phyloP scores from a whole-genome alignment of 495 filamentous ascomycete species.

The Apiosordaria backusii region DNA sequence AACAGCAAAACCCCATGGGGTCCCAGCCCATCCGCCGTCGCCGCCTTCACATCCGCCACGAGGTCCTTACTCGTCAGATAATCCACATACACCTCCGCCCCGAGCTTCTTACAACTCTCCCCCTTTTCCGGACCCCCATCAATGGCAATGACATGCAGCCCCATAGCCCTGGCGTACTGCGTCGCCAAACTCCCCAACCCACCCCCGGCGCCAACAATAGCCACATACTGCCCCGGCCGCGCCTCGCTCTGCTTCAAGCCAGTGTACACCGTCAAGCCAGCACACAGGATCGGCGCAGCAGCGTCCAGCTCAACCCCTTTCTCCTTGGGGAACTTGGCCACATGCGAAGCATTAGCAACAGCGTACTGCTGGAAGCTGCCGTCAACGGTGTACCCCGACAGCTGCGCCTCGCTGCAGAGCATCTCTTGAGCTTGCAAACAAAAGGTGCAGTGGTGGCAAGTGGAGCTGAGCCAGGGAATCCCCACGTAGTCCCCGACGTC shows the following conservation, averaged over 20 bases:
- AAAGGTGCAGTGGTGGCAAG: slow-evolving; percentile 72
- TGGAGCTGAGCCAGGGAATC: slow-evolving; percentile 85
- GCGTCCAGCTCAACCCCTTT: slow-evolving; percentile 62
- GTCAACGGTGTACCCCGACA: slow-evolving; percentile 86
- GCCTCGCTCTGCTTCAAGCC: slow-evolving; percentile 73
- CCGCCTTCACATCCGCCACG: slow-evolving; percentile 73
- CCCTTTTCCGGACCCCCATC: slow-evolving; percentile 75
- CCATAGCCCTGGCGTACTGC: slow-evolving; percentile 86
- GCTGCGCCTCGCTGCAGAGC: slow-evolving; percentile 63
- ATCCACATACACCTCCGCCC: slow-evolving; percentile 68
- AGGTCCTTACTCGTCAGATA: slow-evolving; percentile 67
- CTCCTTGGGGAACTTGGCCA: slow-evolving; percentile 66
- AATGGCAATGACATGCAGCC: slow-evolving; percentile 71
- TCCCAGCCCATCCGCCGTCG: slow-evolving; percentile 69
- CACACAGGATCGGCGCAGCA: slow-evolving; percentile 77
- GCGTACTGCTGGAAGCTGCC: slow-evolving; percentile 88
- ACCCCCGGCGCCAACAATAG: slow-evolving; percentile 80
- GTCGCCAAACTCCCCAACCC: slow-evolving; percentile 72
- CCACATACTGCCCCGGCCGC: slow-evolving; percentile 68
- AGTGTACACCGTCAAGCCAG: slow-evolving; percentile 86
- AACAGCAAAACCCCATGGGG: slow-evolving; percentile 83
- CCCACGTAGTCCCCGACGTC: slow-evolving; percentile 76
- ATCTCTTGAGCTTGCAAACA: slow-evolving; percentile 65
- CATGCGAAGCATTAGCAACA: slow-evolving; percentile 75
- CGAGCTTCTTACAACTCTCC: slow-evolving; percentile 64